These are phyloP conservation scores for Sanghuangporus baumii DNA, from an alignment of 1,284 basidiomycete species.

Conservation along the genomic window DNA sequence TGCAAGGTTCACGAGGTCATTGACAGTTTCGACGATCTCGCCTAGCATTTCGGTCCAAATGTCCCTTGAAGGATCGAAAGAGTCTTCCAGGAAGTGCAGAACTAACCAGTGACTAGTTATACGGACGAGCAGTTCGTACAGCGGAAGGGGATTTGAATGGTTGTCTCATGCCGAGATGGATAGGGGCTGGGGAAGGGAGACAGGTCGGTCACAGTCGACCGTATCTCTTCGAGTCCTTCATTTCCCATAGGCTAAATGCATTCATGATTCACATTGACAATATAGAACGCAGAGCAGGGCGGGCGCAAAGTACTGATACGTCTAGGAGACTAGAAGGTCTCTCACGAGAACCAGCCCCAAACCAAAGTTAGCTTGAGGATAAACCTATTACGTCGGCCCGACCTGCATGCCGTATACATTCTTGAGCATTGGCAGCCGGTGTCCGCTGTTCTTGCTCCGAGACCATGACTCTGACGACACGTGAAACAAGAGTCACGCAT, in stretches of 20 bases:
- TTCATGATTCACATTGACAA: background rate
- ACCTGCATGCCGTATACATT: background rate
- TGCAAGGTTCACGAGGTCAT: constrained; percentile 4
- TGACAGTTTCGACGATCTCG: constrained; percentile 4
- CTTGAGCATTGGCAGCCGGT: background rate
- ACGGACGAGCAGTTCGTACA: background rate
- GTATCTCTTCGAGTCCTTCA: background rate
- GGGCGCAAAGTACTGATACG: background rate
- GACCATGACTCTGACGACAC: too few species aligned
- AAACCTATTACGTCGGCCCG: background rate
- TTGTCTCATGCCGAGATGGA: background rate
- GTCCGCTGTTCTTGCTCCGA: background rate
- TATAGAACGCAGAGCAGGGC: constrained; percentile 4
- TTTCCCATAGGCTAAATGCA: constrained; percentile 1
- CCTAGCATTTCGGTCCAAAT: background rate
- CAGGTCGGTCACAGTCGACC: background rate
- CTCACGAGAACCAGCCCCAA: background rate
- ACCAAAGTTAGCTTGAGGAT: background rate
- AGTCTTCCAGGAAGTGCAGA: background rate
- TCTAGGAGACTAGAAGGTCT: background rate
- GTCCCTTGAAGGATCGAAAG: background rate
- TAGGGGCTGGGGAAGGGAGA: background rate
- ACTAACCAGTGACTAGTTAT: background rate
- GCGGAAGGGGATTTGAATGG: background rate
- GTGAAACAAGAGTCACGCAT: too few species aligned